Conservation (phyloP, 441 rosid genomes). For the Pelargonium fulgidum region DNA sequence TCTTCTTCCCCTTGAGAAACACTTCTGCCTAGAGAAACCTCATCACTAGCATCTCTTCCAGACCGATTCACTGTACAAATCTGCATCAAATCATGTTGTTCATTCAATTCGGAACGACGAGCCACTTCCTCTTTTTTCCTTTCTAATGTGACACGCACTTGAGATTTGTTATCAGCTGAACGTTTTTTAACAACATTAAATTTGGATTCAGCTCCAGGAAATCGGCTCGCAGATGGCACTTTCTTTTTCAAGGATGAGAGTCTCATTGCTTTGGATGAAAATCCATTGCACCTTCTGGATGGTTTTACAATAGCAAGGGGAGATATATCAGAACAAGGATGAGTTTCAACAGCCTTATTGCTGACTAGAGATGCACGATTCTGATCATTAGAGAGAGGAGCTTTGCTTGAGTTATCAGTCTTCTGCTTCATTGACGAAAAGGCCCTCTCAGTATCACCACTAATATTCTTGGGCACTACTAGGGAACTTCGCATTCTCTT, state of each 20-base stretch:
- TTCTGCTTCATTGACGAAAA: slow-evolving; percentile 27
- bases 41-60: slow-evolving; percentile 29
- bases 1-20: slow-evolving; percentile 29
- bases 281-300: slow-evolving; percentile 19
- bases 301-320: slow-evolving; percentile 25
- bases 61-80: slow-evolving; percentile 29
- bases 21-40: slow-evolving; percentile 26
- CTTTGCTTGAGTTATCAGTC: slow-evolving; percentile 25
- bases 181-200: slow-evolving; percentile 23
- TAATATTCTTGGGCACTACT: slow-evolving; percentile 27
- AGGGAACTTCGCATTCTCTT: slow-evolving; percentile 39
- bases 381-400: slow-evolving; percentile 24
- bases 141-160: slow-evolving; percentile 27
- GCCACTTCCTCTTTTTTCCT: slow-evolving; percentile 32
- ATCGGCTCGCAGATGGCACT: slow-evolving; percentile 24
- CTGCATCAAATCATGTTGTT: slow-evolving; percentile 30
- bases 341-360: slow-evolving; percentile 23
- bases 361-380: slow-evolving; percentile 25
- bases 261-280: slow-evolving; percentile 31
- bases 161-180: slow-evolving; percentile 31
- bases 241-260: slow-evolving; percentile 35
- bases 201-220: slow-evolving; percentile 29
- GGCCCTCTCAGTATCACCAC: slow-evolving; percentile 29
- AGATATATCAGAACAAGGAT: slow-evolving; percentile 24
- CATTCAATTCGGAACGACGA: slow-evolving; percentile 40